phyloP scores from a whole-genome alignment of 495 filamentous ascomycete genomes.

The Cercophora samala region DNA sequence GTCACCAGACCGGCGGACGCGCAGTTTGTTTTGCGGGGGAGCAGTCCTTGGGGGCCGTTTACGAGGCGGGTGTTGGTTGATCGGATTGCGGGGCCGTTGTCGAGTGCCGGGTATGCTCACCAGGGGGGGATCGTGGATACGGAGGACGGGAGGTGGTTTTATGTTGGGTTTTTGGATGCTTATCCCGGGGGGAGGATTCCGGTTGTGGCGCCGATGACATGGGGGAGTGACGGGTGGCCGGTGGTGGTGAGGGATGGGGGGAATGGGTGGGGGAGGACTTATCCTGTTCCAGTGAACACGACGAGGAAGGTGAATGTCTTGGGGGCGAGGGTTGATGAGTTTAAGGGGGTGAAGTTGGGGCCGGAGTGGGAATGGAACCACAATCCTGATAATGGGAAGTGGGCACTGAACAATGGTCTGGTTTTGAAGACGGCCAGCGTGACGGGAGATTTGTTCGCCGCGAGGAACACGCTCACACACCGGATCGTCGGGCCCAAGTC shows the following conservation, averaged over 20 bases:
- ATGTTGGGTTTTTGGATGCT: conserved; percentile 53
- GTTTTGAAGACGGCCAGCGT: conserved; percentile 49
- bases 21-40: conserved; percentile 49
- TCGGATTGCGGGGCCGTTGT: conserved; percentile 39
- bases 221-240: conserved; percentile 51
- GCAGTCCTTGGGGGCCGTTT: conserved; percentile 49
- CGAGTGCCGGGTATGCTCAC: conserved; percentile 45
- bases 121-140: conserved; percentile 58
- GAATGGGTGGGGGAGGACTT: conserved; percentile 45
- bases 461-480: conserved; percentile 56
- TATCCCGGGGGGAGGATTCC: conserved; percentile 58
- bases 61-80: conserved; percentile 36
- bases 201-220: conserved; percentile 53
- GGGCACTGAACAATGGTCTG: conserved; percentile 30
- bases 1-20: conserved; percentile 43
- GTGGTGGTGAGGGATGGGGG: conserved; percentile 34
- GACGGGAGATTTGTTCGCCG: conserved; percentile 51
- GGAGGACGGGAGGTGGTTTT: conserved; percentile 54
- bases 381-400: conserved; percentile 50
- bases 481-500: conserved; percentile 49
- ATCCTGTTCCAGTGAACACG: conserved; percentile 41
- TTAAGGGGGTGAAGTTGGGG: conserved; percentile 37
- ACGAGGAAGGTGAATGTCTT: conserved; percentile 25
- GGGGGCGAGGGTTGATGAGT: conserved; percentile 41
- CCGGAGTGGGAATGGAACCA: conserved; percentile 62